phyloP scores from a whole-genome alignment of 2,329 filamentous ascomycete genomes.

The Ophiostoma sp. region DNA sequence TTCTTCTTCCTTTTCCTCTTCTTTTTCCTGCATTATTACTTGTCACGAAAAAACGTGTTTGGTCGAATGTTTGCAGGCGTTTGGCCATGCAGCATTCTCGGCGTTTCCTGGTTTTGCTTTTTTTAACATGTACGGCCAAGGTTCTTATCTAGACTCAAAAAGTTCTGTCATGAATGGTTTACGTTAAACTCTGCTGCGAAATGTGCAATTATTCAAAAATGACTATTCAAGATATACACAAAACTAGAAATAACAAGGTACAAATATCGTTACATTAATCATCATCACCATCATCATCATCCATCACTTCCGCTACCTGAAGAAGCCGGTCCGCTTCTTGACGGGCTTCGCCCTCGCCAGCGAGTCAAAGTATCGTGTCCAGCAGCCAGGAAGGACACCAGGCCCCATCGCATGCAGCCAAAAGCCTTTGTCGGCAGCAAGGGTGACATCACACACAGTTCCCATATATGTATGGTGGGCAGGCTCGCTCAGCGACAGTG shows the following conservation, averaged over 20 bases:
- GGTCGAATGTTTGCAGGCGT: conserved; percentile 24
- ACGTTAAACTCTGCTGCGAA: neutral
- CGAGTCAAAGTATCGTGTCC: conserved; percentile 16
- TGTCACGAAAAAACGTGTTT: conserved; percentile 19
- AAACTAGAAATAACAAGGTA: neutral
- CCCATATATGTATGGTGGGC: neutral
- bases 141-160: conserved; percentile 20
- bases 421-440: neutral
- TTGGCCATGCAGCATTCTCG: conserved; percentile 22
- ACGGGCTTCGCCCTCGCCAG: neutral
- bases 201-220: neutral
- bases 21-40: conserved; percentile 15
- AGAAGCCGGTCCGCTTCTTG: neutral
- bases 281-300: neutral
- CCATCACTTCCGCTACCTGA: neutral
- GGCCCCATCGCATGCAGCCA: conserved; percentile 17
- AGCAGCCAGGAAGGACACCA: conserved; percentile 16
- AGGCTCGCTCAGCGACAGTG: neutral
- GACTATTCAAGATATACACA: neutral
- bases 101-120: conserved; percentile 21
- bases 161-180: conserved; percentile 15
- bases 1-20: neutral
- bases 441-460: neutral
- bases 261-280: neutral
- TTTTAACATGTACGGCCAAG: conserved; percentile 15